These are phyloP conservation scores for Pythium chondricola DNA, from an alignment of 352 stramenopile species.

Conservation along the genomic window DNA sequence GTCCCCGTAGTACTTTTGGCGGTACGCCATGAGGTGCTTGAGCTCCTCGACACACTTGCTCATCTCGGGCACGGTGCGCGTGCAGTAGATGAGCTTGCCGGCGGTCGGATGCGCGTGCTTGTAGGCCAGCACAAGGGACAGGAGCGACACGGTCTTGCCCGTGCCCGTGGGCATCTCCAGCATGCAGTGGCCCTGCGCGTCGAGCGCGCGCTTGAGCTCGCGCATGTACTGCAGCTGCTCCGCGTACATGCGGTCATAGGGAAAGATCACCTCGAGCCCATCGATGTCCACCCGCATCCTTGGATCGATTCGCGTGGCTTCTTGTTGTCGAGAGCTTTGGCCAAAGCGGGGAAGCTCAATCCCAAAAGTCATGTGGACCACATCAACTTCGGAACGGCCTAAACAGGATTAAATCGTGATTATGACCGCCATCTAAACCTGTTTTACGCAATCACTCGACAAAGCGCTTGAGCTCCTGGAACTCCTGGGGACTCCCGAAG, in stretches of 20 bases:
- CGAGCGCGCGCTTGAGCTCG: constrained; percentile 96
- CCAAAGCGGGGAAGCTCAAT: no score
- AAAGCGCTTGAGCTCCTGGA: no score
- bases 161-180: constrained; percentile 99
- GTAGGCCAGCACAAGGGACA: constrained; percentile 95
- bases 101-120: constrained; percentile 91
- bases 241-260: constrained; percentile 96
- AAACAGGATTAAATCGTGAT: no score
- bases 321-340: no score
- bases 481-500: no score
- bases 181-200: constrained; percentile 95
- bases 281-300: constrained; percentile 93
- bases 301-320: no score
- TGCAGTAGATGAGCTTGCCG: constrained; percentile 99
- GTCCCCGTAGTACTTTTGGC: constrained; percentile 53
- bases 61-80: constrained; percentile 99
- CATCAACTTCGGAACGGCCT: no score
- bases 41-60: constrained; percentile 98
- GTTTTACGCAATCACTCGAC: no score
- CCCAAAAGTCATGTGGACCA: no score
- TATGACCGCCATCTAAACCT: no score
- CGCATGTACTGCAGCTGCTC: constrained; percentile 99
- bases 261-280: constrained; percentile 97
- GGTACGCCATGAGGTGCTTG: constrained; percentile 90
- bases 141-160: constrained; percentile 96